Percentiles rank a stretch among this genome's conserved stretches.
These are phyloP conservation scores for Salvia rosmarinus DNA, from an alignment of 257 asterid species.

Conservation along the genomic window DNA sequence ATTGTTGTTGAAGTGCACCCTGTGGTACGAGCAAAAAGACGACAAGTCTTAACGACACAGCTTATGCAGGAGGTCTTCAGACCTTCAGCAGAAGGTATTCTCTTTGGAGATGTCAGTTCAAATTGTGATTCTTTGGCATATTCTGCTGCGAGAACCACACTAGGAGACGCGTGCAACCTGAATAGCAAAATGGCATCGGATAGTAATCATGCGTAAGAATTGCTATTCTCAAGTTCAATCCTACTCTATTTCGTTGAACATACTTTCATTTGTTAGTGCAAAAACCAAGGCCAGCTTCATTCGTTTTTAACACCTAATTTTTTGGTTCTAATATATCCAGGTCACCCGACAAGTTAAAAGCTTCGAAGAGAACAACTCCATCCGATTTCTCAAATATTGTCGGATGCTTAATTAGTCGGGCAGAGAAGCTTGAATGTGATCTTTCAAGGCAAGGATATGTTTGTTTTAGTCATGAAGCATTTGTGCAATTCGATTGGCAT, in stretches of 20 bases:
- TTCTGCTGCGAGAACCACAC: conserved; percentile 60
- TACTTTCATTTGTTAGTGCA: conserved; percentile 3
- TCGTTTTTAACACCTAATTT: background rate
- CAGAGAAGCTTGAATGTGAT: conserved; percentile 57
- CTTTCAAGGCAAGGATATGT: conserved; percentile 51
- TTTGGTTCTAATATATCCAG: conserved; percentile 38
- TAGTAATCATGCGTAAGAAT: conserved; percentile 45
- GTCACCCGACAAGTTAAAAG: conserved; percentile 43
- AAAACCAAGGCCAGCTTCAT: background rate
- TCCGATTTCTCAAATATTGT: conserved; percentile 46
- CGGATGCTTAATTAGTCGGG: conserved; percentile 48
- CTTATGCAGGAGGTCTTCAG: conserved; percentile 68
- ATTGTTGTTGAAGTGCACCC: conserved; percentile 44
- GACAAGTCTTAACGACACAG: conserved; percentile 61
- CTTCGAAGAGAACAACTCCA: conserved; percentile 39
- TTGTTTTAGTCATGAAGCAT: background rate
- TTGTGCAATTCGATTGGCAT: background rate
- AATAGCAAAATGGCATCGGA: conserved; percentile 35
- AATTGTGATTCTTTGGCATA: conserved; percentile 55
- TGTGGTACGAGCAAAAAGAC: conserved; percentile 56
- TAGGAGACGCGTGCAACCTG: conserved; percentile 75
- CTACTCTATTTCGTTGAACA: conserved; percentile 16
- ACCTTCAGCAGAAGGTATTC: conserved; percentile 54
- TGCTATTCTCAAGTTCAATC: conserved; percentile 22
- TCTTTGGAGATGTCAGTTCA: conserved; percentile 54